Evolutionary conservation across 306 rosid genomes (phyloP).

Genomic region (Citrullus amarus): DNA sequence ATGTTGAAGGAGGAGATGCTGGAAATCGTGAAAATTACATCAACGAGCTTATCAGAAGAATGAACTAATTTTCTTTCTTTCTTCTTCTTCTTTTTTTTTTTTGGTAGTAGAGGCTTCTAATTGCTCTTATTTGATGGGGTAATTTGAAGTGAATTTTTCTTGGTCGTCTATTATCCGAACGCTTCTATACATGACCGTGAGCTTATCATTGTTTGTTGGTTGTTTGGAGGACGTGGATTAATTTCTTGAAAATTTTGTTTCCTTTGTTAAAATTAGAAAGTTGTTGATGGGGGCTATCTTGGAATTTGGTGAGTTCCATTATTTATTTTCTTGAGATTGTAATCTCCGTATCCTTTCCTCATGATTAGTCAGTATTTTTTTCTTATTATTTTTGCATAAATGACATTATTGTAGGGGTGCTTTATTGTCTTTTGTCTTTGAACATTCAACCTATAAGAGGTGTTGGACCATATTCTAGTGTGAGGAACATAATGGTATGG

Average conservation of each 20-base stretch:
- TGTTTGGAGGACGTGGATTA: neutral
- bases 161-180: neutral
- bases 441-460: too few species aligned
- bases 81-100: neutral
- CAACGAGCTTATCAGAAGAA: conserved; percentile 69
- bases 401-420: too few species aligned
- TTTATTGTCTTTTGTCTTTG: too few species aligned
- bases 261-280: neutral
- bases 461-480: too few species aligned
- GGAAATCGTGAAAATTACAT: conserved; percentile 56
- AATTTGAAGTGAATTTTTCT: neutral
- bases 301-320: conserved; percentile 1
- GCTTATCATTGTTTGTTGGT: neutral
- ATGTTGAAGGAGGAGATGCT: conserved; percentile 79
- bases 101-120: neutral
- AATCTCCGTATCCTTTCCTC: neutral
- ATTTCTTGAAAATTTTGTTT: conserved; percentile 15
- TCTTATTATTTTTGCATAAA: too few species aligned
- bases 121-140: neutral
- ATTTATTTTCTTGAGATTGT: neutral
- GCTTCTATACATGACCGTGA: neutral
- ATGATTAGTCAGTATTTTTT: too few species aligned
- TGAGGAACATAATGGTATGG: too few species aligned
- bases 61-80: conserved; percentile 36
- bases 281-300: neutral